Evolutionary conservation across 2,329 filamentous ascomycete genomes (phyloP).

Genomic region (Colletotrichum liriopes): DNA sequence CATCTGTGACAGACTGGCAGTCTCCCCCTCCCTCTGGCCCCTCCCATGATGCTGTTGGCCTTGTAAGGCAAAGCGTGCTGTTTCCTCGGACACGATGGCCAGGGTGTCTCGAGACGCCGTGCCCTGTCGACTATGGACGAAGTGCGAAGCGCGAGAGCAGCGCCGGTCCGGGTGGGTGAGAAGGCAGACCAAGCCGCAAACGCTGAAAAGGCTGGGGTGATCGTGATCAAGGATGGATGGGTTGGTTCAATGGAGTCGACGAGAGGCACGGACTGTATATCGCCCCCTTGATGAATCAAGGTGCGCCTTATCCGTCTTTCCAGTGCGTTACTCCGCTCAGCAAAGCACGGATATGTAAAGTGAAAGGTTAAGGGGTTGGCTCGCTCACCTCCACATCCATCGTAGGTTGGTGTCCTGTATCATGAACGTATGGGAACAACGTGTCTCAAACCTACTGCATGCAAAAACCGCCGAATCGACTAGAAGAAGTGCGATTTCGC

Average conservation of each 20-base stretch:
- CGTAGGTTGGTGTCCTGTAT: background rate
- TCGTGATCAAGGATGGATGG: slow-evolving; percentile 4
- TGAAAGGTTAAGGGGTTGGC: slow-evolving; percentile 1
- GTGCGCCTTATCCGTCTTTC: slow-evolving; percentile 6
- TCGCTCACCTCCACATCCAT: slow-evolving; percentile 10
- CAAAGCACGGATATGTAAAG: slow-evolving; percentile 1
- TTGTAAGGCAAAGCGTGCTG: slow-evolving; percentile 12
- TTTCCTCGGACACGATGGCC: background rate
- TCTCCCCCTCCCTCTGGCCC: background rate
- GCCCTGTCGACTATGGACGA: background rate
- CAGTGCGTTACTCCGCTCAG: background rate
- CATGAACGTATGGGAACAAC: slow-evolving; percentile 1
- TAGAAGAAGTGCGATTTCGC: background rate
- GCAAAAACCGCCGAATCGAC: background rate
- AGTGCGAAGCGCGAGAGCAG: slow-evolving; percentile 3
- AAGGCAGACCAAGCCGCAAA: background rate
- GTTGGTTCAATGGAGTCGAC: slow-evolving; percentile 2
- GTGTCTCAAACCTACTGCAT: slow-evolving; percentile 2
- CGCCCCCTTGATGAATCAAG: background rate
- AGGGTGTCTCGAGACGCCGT: background rate
- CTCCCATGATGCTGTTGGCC: background rate
- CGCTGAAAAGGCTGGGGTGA: background rate
- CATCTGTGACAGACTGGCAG: background rate
- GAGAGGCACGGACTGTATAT: background rate
- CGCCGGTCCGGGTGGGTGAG: background rate